Percentiles rank a stretch among this genome's conserved stretches.
Evolutionary conservation across 768 basidiomycete species (phyloP).

Genomic region (Termitomyces sp.): DNA sequence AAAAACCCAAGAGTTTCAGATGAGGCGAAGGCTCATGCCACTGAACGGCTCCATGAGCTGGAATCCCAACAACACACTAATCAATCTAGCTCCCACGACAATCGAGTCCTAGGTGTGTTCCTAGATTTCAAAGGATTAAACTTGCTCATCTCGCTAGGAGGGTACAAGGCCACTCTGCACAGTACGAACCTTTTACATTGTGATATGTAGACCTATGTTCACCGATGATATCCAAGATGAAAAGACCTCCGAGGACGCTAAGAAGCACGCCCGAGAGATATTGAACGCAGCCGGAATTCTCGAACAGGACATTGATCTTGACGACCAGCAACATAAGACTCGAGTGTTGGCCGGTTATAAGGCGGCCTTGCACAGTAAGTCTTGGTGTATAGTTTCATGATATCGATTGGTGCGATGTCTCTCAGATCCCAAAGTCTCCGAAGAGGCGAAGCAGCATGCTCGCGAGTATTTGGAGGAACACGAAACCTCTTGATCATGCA

Average conservation of each 20-base stretch:
- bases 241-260: constrained; percentile 40
- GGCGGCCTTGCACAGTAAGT: constrained; percentile 42
- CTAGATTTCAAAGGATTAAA: background rate
- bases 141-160: constrained; percentile 21
- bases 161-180: constrained; percentile 44
- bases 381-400: too few species aligned
- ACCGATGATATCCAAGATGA: constrained; percentile 27
- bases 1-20: constrained; percentile 50
- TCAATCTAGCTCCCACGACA: constrained; percentile 1
- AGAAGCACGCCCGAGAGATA: constrained; percentile 48
- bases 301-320: constrained; percentile 16
- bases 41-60: constrained; percentile 30
- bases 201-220: background rate
- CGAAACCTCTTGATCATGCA: background rate
- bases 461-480: constrained; percentile 9
- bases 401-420: background rate
- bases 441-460: constrained; percentile 12
- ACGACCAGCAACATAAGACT: constrained; percentile 32
- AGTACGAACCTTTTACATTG: constrained; percentile 22
- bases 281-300: constrained; percentile 38
- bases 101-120: constrained; percentile 10
- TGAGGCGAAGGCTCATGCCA: constrained; percentile 43
- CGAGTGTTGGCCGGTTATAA: constrained; percentile 54
- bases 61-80: background rate
- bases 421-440: constrained; percentile 14